Percentiles rank a stretch among this genome's conserved stretches.
phyloP scores from a whole-genome alignment of 2,329 filamentous ascomycete species.

The Pseudocercospora pini-densiflorae region DNA sequence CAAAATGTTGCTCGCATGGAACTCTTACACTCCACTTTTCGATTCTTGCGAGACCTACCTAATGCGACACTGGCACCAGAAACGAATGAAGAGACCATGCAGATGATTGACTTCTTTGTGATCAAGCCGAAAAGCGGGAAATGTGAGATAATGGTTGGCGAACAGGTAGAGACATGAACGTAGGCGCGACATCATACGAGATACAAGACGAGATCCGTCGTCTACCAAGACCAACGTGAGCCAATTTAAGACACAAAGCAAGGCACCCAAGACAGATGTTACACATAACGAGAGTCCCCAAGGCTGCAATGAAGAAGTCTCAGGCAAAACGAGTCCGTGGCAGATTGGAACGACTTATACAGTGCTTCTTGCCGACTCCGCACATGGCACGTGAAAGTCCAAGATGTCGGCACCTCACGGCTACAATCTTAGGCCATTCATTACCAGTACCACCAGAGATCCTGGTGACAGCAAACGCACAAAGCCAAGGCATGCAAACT shows the following conservation, averaged over 20 bases:
- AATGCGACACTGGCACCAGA: slow-evolving; percentile 28
- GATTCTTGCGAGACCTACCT: slow-evolving; percentile 32
- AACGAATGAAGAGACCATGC: slow-evolving; percentile 34
- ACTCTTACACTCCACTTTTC: slow-evolving; percentile 29
- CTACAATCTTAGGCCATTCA: background rate
- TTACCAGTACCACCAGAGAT: background rate
- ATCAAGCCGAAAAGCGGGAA: slow-evolving; percentile 28
- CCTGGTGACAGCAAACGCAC: background rate
- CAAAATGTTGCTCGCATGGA: slow-evolving; percentile 37
- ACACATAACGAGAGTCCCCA: too few relatives aligned
- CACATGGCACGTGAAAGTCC: too few relatives aligned
- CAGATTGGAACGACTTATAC: background rate
- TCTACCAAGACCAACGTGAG: background rate
- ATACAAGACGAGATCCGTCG: too few relatives aligned
- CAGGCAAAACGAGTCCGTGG: background rate
- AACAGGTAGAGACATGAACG: too few relatives aligned
- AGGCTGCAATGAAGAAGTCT: background rate
- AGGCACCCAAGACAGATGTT: background rate
- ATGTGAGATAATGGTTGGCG: background rate
- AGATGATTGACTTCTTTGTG: slow-evolving; percentile 36
- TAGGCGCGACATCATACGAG: too few relatives aligned
- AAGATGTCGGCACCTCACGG: background rate
- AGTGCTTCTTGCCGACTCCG: too few relatives aligned
- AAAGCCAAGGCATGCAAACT: background rate
- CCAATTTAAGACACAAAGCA: background rate